Evolutionary conservation across 2,329 filamentous ascomycete genomes (phyloP), one percentile per base, ranked within the genome.

Genomic region (Neofusicoccum ribis): DNA sequence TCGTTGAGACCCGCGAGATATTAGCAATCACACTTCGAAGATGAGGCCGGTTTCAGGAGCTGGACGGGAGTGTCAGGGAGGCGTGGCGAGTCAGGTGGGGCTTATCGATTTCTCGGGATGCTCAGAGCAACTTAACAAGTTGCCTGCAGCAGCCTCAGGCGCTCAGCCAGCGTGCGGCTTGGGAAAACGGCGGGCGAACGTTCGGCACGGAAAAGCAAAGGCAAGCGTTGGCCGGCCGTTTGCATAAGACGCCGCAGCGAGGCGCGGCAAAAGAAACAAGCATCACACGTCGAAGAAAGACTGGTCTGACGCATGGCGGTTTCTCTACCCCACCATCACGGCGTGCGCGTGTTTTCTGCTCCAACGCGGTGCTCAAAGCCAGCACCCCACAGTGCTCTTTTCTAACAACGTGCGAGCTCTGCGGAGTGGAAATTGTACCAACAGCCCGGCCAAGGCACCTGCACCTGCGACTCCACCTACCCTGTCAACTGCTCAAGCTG

Each of bases 1-100:
- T 31, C 43, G 41, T 34, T 47, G 56, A 8, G 56, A 37, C 27
- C n/a, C 3, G 56, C 11, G n/a, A 36, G 31, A 37, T 49, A 60
- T 47, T 47, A 36, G 56, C 31, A 60, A 60, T 60, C 43, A 60
- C 27, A 36, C 9, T 27, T 15, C 17, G 56, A 60, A 60, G 41
- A 60, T 60, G 56, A 60, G 43, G 43, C 43, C n/a, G 31, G 56
- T 60, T 47, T 60, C 56, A 59, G 56, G 56, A 60, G 56, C 56
- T 23, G 56, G 56, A 15, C 27, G 23, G 17, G 56, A 60, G 43
- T 47, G 31, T 60, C 43, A 47, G n/a, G 56, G 56, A 47, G 56
- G 31, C 56, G 56, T 39, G 15, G 56, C 56, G 56, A 60, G 56
- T 60, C 56, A 60, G 54, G 41, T 36, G 41, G 56, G 43, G 56